Conservation (phyloP, 345 rosid species). For the Acer saccharum region DNA sequence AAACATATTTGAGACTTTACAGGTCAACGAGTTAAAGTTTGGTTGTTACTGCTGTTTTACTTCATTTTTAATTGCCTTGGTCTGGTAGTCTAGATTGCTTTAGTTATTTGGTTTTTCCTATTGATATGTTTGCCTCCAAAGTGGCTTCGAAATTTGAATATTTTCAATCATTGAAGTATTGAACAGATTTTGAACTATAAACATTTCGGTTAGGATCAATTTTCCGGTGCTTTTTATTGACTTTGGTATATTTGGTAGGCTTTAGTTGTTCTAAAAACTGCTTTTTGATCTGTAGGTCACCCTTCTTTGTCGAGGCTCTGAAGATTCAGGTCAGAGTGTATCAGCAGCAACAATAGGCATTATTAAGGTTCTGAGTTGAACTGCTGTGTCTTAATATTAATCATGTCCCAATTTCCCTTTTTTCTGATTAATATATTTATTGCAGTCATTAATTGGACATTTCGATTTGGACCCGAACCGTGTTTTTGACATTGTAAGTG, state of each 20-base stretch:
- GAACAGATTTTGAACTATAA: background rate
- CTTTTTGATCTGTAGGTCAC: constrained; percentile 60
- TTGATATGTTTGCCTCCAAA: background rate
- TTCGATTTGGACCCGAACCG: constrained; percentile 99
- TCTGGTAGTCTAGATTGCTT: background rate
- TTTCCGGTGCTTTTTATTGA: background rate
- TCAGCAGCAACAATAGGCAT: constrained; percentile 86
- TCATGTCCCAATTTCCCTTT: constrained; percentile 13
- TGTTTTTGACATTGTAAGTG: constrained; percentile 98
- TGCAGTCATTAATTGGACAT: constrained; percentile 99
- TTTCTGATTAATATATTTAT: constrained; percentile 30
- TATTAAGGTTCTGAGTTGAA: constrained; percentile 66
- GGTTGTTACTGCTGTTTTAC: background rate
- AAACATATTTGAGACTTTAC: background rate
- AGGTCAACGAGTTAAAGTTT: background rate
- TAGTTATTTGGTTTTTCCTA: background rate
- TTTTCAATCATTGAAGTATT: background rate
- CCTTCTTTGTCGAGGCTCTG: constrained; percentile 80
- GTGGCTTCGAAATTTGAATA: background rate
- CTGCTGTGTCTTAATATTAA: background rate
- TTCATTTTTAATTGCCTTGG: background rate
- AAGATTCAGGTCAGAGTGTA: constrained; percentile 61
- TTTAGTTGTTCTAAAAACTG: constrained; percentile 1
- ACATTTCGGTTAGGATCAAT: background rate
- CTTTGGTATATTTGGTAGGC: background rate